Evolutionary conservation across 345 rosid species (phyloP).

Genomic region (Brassica juncea): DNA sequence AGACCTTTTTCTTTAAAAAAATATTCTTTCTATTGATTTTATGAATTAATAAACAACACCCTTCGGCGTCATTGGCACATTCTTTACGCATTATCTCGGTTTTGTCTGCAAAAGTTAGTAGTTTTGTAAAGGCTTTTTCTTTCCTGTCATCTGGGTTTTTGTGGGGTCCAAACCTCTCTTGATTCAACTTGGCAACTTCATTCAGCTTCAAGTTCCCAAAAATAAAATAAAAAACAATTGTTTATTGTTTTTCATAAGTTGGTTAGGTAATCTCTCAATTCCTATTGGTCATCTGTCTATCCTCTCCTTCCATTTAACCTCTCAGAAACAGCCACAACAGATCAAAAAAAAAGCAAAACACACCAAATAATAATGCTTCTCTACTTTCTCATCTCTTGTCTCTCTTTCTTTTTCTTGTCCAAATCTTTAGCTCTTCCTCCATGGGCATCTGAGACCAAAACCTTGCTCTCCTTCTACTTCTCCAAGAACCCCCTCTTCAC

Average conservation of each 20-base stretch:
- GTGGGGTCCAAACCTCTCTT: slow-evolving; percentile 25
- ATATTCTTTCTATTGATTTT: not conserved
- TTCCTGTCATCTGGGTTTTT: slow-evolving; percentile 16
- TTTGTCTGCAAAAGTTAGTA: not conserved
- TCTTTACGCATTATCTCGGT: slow-evolving; percentile 10
- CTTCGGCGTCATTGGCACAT: slow-evolving; percentile 19
- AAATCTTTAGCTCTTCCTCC: slow-evolving; percentile 63
- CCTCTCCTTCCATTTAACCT: slow-evolving; percentile 35
- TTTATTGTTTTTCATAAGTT: slow-evolving; percentile 30
- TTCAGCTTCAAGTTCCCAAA: slow-evolving; percentile 26
- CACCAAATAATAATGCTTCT: slow-evolving; percentile 65
- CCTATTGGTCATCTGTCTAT: slow-evolving; percentile 31
- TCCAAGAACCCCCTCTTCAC: slow-evolving; percentile 47
- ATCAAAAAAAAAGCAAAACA: slow-evolving; percentile 17
- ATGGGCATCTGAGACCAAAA: slow-evolving; percentile 68
- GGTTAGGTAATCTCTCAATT: slow-evolving; percentile 32
- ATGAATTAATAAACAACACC: not conserved
- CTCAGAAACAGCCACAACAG: slow-evolving; percentile 20
- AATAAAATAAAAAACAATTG: not conserved
- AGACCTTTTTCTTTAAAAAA: slow-evolving; percentile 7
- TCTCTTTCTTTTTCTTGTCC: slow-evolving; percentile 69
- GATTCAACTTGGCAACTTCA: slow-evolving; percentile 34
- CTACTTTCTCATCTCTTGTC: slow-evolving; percentile 71
- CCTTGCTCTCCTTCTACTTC: slow-evolving; percentile 55
- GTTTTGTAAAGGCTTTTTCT: not conserved